A percentile compares a stretch with the other conserved stretches of the same genome.
phyloP scores from a whole-genome alignment of 1,284 basidiomycete genomes.

The Melampsora americana region DNA sequence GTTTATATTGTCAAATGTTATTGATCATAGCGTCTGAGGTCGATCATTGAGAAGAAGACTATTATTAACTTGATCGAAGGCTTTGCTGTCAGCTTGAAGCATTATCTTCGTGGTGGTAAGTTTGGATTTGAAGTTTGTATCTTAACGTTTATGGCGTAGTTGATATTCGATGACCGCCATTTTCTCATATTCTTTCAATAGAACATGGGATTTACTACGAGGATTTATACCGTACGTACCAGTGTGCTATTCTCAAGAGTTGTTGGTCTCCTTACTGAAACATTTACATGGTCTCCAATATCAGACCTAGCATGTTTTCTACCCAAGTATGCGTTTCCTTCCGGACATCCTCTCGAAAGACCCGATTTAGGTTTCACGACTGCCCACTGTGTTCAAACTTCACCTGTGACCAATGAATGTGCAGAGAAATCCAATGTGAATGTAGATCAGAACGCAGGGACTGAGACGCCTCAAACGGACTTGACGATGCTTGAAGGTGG shows the following conservation, averaged over 20 bases:
- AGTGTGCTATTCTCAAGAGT: neutral
- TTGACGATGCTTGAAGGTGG: no score
- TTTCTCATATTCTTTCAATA: neutral
- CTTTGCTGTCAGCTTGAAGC: slow-evolving; percentile 17
- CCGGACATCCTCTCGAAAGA: slow-evolving; percentile 9
- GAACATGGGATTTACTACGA: slow-evolving; percentile 31
- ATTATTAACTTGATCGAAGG: slow-evolving; percentile 16
- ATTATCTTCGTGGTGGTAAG: slow-evolving; percentile 14
- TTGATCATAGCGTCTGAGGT: neutral
- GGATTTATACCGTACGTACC: slow-evolving; percentile 15
- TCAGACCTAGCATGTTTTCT: slow-evolving; percentile 37
- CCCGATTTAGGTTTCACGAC: slow-evolving; percentile 12
- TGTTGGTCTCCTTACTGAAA: neutral
- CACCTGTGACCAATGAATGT: no score
- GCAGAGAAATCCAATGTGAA: neutral
- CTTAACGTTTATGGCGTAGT: no score
- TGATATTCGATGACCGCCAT: neutral
- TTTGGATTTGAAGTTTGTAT: neutral
- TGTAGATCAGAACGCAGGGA: no score
- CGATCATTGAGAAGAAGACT: slow-evolving; percentile 22
- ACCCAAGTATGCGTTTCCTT: slow-evolving; percentile 28
- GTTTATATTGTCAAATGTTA: neutral
- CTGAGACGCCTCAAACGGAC: no score
- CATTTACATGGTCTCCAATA: neutral
- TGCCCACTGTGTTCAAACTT: neutral